These are phyloP conservation scores for Bruguiera hainesii DNA, from an alignment of 441 rosid species.

Conservation along the genomic window DNA sequence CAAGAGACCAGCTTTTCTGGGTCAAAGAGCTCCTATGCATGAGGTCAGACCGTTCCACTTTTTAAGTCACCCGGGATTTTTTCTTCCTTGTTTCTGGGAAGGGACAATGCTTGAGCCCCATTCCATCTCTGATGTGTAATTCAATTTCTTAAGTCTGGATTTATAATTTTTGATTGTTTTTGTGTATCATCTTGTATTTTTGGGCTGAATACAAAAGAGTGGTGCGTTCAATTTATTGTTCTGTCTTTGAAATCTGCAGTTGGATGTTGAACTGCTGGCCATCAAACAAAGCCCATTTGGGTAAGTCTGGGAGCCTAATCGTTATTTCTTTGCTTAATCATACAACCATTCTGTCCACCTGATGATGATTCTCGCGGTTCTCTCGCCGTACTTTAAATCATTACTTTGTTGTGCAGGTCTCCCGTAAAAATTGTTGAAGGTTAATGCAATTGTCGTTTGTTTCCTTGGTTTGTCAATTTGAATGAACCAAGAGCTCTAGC, in stretches of 20 bases:
- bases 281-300: slow-evolving; percentile 94
- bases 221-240: not conserved
- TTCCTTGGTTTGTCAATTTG: not conserved
- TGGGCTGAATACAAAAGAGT: no score
- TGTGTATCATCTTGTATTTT: no score
- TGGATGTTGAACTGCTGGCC: slow-evolving; percentile 83
- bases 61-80: not conserved
- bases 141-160: not conserved
- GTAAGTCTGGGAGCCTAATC: slow-evolving; percentile 35
- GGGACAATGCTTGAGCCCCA: not conserved
- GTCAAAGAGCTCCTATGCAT: not conserved
- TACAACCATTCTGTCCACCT: not conserved
- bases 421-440: slow-evolving; percentile 82
- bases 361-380: not conserved
- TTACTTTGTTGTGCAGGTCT: slow-evolving; percentile 45
- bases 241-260: slow-evolving; percentile 36
- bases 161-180: no score
- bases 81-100: not conserved
- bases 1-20: not conserved
- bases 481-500: not conserved
- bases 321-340: not conserved
- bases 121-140: not conserved
- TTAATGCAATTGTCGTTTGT: slow-evolving; percentile 20
- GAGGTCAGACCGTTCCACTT: not conserved
- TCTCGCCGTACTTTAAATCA: not conserved